Evolutionary conservation across 495 filamentous ascomycete species (phyloP).

Genomic region (Parachaetomium inaequale): DNA sequence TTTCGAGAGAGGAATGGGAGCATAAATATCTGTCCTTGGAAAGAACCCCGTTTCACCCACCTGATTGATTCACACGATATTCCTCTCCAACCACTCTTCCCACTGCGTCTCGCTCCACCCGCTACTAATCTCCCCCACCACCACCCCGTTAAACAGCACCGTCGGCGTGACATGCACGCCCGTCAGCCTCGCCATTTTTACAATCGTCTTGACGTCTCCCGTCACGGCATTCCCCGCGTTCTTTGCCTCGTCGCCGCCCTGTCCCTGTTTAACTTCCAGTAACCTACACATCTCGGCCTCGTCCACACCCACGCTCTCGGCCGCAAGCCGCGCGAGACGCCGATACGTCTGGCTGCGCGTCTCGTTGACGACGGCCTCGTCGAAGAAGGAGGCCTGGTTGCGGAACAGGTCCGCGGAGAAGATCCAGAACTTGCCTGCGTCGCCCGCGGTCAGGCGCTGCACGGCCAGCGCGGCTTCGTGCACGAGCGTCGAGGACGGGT

Average conservation of each 20-base stretch:
- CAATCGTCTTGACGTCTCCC: slow-evolving; percentile 76
- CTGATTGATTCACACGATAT: slow-evolving; percentile 52
- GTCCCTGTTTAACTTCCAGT: slow-evolving; percentile 61
- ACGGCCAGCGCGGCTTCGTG: slow-evolving; percentile 88
- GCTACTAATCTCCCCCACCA: slow-evolving; percentile 72
- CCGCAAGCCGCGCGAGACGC: slow-evolving; percentile 66
- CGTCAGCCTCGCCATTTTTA: slow-evolving; percentile 72
- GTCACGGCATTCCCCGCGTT: slow-evolving; percentile 82
- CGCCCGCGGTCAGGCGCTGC: slow-evolving; percentile 54
- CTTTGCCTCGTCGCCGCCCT: slow-evolving; percentile 58
- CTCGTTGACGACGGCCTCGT: slow-evolving; percentile 77
- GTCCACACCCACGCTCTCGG: slow-evolving; percentile 58
- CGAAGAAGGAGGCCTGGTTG: slow-evolving; percentile 69
- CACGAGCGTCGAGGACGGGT: slow-evolving; percentile 79
- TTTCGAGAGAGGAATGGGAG: background rate
- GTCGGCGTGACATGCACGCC: slow-evolving; percentile 90
- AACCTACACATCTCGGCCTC: slow-evolving; percentile 60
- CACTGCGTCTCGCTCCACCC: slow-evolving; percentile 76
- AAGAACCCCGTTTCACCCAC: background rate
- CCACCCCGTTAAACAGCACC: slow-evolving; percentile 80
- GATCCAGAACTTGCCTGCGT: slow-evolving; percentile 68
- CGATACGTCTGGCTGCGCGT: slow-evolving; percentile 79
- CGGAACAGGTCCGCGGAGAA: slow-evolving; percentile 72
- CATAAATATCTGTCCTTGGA: background rate
- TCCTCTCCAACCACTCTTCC: slow-evolving; percentile 80